Evolutionary conservation across 495 filamentous ascomycete genomes (phyloP).

Genomic region (Penicillium steckii): DNA sequence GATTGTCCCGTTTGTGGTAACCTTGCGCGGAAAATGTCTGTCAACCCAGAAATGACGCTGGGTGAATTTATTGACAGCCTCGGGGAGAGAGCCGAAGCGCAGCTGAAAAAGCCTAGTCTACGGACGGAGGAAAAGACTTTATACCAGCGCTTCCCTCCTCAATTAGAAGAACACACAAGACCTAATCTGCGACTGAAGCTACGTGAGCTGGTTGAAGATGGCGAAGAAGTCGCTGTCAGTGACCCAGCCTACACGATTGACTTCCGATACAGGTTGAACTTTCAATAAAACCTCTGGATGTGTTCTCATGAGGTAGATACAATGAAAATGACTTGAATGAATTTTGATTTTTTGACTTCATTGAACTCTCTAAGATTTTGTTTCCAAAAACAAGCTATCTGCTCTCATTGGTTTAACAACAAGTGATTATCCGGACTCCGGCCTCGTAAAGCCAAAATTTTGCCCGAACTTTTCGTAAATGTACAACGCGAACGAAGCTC

Average conservation of each 20-base stretch:
- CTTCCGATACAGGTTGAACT: slow-evolving; percentile 68
- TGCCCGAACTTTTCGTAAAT: slow-evolving; percentile 43
- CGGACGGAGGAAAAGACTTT: slow-evolving; percentile 78
- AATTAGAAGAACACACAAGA: slow-evolving; percentile 76
- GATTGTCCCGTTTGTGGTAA: slow-evolving; percentile 96
- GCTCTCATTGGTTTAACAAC: slow-evolving; percentile 30
- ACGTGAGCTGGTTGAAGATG: slow-evolving; percentile 58
- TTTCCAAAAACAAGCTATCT: slow-evolving; percentile 21
- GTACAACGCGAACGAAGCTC: slow-evolving; percentile 36
- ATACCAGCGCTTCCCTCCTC: slow-evolving; percentile 82
- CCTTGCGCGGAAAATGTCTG: slow-evolving; percentile 66
- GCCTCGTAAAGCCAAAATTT: slow-evolving; percentile 35
- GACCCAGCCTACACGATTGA: slow-evolving; percentile 74
- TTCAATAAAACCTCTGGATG: slow-evolving; percentile 20
- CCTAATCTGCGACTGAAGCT: slow-evolving; percentile 79
- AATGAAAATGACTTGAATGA: slow-evolving; percentile 11
- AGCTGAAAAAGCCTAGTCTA: slow-evolving; percentile 87
- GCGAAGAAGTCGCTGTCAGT: slow-evolving; percentile 76
- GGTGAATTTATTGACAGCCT: slow-evolving; percentile 84
- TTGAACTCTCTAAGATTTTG: slow-evolving; percentile 17
- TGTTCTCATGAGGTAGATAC: background rate
- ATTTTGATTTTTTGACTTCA: slow-evolving; percentile 23
- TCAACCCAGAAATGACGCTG: slow-evolving; percentile 71
- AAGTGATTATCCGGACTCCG: slow-evolving; percentile 36
- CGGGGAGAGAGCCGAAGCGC: slow-evolving; percentile 77